Evolutionary conservation across 2,329 filamentous ascomycete species (phyloP), one percentile per base, ranked within the genome.

Genomic region (Chaetothyriales sp.): DNA sequence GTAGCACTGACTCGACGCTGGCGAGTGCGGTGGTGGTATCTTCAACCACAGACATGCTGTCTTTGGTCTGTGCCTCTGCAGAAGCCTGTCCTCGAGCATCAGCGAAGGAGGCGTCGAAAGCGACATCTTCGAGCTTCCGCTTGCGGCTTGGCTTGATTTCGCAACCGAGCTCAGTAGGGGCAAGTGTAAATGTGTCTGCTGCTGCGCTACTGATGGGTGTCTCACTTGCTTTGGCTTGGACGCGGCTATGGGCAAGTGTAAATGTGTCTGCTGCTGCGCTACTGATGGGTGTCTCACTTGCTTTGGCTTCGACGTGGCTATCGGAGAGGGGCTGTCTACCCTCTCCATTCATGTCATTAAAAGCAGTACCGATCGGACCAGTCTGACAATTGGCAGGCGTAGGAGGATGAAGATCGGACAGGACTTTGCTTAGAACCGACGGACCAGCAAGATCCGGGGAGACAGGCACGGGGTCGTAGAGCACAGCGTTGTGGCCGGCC

Each of bases 401-500:
- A 2, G 19, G 19, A n/a, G 10, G 44, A 10, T 20, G 10, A 19
- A 20, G 44, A 28, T 20, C 44, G 44, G 33, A 40, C 15, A 5
- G 33, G 13, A 5, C 10, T 2, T 40, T 13, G 2, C 33, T 15
- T 40, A 15, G 10, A 15, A 15, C 33, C 2, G 33, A 40, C 33
- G 8, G 33, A 10, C 10, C 33, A 15, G 33, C 33, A 40, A 15
- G 33, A 40, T 40, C 15, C 44, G 19, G 10, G 7, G 22, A 20
- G 13, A 28, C 28, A 25, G 48, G 46, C 22, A 49, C 8, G 13
- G 50, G 48, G 13, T 56, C 55, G 22, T 50, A 51, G 13, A 54
- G 44, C 2, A 54, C 50, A 47, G 55, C 54, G 29, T 54, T 54
- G 40, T 54, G 48, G 10, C 52, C 55, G 9, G 55, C 52, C 52